Evolutionary conservation across 2,329 filamentous ascomycete genomes (phyloP).

Genomic region (Fusarium setosum): DNA sequence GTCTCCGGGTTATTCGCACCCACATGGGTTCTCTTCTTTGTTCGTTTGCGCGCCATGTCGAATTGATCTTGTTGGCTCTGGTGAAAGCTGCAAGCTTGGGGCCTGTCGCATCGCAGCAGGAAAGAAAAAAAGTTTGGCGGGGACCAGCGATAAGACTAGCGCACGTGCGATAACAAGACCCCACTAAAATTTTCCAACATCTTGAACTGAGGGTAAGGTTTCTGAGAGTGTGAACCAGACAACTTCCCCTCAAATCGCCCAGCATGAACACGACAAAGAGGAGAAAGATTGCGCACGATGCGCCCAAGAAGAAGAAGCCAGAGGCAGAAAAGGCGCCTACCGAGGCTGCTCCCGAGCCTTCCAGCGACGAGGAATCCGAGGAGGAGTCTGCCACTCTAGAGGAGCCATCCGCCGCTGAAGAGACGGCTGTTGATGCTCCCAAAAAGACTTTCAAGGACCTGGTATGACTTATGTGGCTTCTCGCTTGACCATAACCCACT

Average conservation of each 20-base stretch:
- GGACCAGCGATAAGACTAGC: slow-evolving; percentile 47
- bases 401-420: slow-evolving; percentile 46
- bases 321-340: slow-evolving; percentile 17
- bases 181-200: slow-evolving; percentile 52
- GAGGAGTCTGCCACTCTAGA: slow-evolving; percentile 51
- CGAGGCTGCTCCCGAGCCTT: slow-evolving; percentile 30
- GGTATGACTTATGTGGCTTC: slow-evolving; percentile 47
- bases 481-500: not conserved
- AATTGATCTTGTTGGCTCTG: slow-evolving; percentile 23
- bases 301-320: slow-evolving; percentile 36
- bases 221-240: not conserved
- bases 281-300: slow-evolving; percentile 52
- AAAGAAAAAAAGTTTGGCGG: slow-evolving; percentile 51
- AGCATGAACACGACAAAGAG: slow-evolving; percentile 55
- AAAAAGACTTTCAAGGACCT: slow-evolving; percentile 79
- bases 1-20: slow-evolving; percentile 71
- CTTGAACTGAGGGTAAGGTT: slow-evolving; percentile 18
- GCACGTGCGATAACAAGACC: slow-evolving; percentile 46
- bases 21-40: slow-evolving; percentile 90
- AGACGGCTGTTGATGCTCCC: slow-evolving; percentile 44
- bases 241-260: slow-evolving; percentile 12
- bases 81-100: slow-evolving; percentile 23
- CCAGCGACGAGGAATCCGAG: slow-evolving; percentile 35
- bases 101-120: slow-evolving; percentile 37
- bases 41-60: slow-evolving; percentile 81